Base-by-base conservation (phyloP, 1,284 basidiomycete genomes). In the Pholiota adiposa region DNA sequence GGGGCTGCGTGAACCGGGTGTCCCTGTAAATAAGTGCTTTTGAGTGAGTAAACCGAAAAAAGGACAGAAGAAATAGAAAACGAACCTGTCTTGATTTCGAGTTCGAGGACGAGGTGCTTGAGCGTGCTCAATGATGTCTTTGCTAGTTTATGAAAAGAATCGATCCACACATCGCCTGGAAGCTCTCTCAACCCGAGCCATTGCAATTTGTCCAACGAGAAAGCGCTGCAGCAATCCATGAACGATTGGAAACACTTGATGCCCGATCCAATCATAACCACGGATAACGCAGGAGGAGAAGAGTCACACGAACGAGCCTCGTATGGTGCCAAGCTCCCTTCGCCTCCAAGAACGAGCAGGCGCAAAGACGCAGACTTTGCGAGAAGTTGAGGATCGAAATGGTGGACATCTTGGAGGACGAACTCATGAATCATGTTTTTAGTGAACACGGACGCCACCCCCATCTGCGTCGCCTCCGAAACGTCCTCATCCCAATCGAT, bases 331-430 rank as follows among this genome's bases (percentile, higher is more conserved):
- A 63, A 34, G 23, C 19, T 60, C 11, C 46, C 50, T 14, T 55
- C 31, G 2, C 62, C 58, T 9, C 46, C 53, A 4, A 63, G 19
- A n/a, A 46, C 56, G 19, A 63, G 51, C 12, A 53, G 18, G 1
- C 46, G 51, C 14, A 63, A 44, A 19, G 38, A 31, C 3, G 25
- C 16, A 31, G 55, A 63, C 9, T 43, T 56, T 8, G 52, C 23
- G 8, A 56, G 44, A 29, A 55, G 53, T 6, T 41, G 12, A 4
- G 55, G 2, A 34, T 63, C 62, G 44, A 63, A 62, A n/a, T 62
- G 50, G 9, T 44, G 52, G n/a, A 63, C 54, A 33, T 63, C 40
- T 21, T 58, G 54, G 5, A 63, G 52, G 9, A 56, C 25, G 21
- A 60, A n/a, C n/a, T 41, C 31, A 3, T 52, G 14, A 2, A 63